Conservation (phyloP, 2,329 filamentous ascomycete genomes). For the Colletotrichum noveboracense region DNA sequence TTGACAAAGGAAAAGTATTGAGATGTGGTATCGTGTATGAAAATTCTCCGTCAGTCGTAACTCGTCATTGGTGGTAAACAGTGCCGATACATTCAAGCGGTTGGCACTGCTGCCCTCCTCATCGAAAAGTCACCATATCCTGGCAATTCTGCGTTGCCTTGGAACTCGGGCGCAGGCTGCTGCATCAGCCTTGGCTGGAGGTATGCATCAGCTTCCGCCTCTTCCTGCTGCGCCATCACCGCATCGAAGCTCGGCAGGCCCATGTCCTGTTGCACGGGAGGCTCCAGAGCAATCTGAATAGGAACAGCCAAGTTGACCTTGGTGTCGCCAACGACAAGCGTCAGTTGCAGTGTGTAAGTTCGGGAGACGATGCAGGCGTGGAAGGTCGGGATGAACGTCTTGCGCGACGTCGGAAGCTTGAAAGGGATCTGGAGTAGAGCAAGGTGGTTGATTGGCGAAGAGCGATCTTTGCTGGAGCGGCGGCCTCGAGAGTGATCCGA, state of each 20-base stretch:
- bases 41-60: not conserved
- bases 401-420: conserved; percentile 49
- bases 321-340: conserved; percentile 46
- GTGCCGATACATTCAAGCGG: not conserved
- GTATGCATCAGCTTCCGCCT: conserved; percentile 48
- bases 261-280: conserved; percentile 26
- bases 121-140: conserved; percentile 38
- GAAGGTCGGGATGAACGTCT: conserved; percentile 61
- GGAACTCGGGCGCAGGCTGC: conserved; percentile 36
- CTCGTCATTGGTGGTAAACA: not conserved
- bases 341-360: conserved; percentile 56
- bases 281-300: conserved; percentile 55
- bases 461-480: conserved; percentile 6
- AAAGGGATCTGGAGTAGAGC: conserved; percentile 54
- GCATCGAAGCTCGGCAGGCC: conserved; percentile 57
- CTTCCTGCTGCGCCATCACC: conserved; percentile 45
- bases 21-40: not conserved
- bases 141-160: conserved; percentile 40
- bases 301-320: conserved; percentile 53
- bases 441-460: conserved; percentile 42
- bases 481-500: conserved; percentile 30
- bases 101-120: not conserved
- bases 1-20: not conserved
- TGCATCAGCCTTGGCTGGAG: conserved; percentile 45
- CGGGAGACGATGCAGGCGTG: conserved; percentile 63